These are phyloP conservation scores for Penicillium decumbens DNA, from an alignment of 2,329 filamentous ascomycete species.

Conservation along the genomic window DNA sequence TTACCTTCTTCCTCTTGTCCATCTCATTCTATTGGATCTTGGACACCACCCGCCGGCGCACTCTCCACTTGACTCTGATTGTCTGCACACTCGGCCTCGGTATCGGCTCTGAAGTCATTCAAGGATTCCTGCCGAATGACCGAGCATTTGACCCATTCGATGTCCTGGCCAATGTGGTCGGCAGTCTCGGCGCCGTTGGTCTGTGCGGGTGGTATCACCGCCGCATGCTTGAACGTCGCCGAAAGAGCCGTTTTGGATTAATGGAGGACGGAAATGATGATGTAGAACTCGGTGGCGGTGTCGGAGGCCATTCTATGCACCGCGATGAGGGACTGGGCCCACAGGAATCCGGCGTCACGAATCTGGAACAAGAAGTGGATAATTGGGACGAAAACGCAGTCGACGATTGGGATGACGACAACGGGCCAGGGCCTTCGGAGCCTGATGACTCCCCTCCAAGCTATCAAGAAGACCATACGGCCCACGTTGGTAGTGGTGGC, in stretches of 20 bases:
- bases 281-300: conserved; percentile 63
- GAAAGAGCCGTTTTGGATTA: conserved; percentile 69
- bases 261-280: conserved; percentile 53
- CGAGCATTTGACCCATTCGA: conserved; percentile 74
- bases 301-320: conserved; percentile 43
- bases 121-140: conserved; percentile 64
- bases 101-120: conserved; percentile 56
- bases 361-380: conserved; percentile 76
- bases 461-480: conserved; percentile 14
- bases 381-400: conserved; percentile 87
- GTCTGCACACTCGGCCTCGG: conserved; percentile 65
- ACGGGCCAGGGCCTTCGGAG: conserved; percentile 31
- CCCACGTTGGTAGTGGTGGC: not conserved
- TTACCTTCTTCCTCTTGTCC: conserved; percentile 88
- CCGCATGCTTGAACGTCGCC: conserved; percentile 85
- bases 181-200: conserved; percentile 65
- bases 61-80: conserved; percentile 74
- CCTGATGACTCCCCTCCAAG: conserved; percentile 16
- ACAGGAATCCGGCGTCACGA: conserved; percentile 64
- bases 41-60: conserved; percentile 81
- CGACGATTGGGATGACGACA: conserved; percentile 61
- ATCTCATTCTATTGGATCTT: conserved; percentile 90
- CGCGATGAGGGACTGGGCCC: conserved; percentile 35
- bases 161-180: conserved; percentile 80
- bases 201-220: conserved; percentile 90